Evolutionary conservation across 257 asterid species (phyloP).

Genomic region (Coffea canephora): DNA sequence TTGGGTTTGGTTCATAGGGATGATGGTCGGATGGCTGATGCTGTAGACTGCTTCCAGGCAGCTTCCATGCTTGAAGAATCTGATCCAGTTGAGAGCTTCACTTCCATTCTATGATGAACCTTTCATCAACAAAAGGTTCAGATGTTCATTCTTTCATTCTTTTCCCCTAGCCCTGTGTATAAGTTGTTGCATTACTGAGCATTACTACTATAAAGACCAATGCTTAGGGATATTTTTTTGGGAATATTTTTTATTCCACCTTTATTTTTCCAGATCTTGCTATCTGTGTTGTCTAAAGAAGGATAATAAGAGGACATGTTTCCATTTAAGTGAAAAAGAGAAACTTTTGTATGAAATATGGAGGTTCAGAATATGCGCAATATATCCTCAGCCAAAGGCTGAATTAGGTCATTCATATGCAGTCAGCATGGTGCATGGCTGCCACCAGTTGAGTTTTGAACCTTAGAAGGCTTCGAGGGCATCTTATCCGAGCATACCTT

Average conservation of each 20-base stretch:
- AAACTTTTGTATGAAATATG: background rate
- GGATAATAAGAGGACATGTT: background rate
- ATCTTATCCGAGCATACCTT: no score
- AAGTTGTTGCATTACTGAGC: background rate
- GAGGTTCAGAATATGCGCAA: background rate
- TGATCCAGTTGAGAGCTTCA: constrained; percentile 80
- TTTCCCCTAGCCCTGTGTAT: constrained; percentile 24
- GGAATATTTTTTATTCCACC: background rate
- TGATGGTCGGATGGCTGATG: constrained; percentile 83
- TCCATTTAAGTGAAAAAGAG: background rate
- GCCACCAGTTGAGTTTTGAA: no score
- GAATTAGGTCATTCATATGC: background rate
- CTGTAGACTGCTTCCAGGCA: constrained; percentile 96
- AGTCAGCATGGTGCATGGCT: no score
- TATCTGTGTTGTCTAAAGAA: background rate
- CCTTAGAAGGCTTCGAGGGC: no score
- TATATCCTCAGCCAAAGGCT: background rate
- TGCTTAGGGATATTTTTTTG: background rate
- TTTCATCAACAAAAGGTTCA: background rate
- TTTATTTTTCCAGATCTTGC: background rate
- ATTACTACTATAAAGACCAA: background rate
- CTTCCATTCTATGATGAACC: constrained; percentile 59
- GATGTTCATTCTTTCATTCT: constrained; percentile 64
- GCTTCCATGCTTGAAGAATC: constrained; percentile 93
- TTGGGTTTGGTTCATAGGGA: constrained; percentile 83